Base-by-base conservation (phyloP, 306 rosid species). In the Sindora glabra region DNA sequence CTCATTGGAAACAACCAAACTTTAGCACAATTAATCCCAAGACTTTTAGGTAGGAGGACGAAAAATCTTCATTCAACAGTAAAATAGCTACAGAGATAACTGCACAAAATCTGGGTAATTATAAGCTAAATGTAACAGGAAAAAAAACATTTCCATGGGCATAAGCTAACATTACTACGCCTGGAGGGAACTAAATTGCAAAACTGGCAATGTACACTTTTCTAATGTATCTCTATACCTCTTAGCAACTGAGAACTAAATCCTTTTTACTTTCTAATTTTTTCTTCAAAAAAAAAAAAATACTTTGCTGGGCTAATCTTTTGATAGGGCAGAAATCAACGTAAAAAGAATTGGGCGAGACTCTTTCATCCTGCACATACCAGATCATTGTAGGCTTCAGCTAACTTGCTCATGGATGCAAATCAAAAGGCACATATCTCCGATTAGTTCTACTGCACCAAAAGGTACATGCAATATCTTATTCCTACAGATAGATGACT, bases 191-290 rank as follows among this genome's bases (percentile, higher is more conserved):
- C 56, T 44, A 67, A 75, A 75, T 74, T 81, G 87, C 90, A 81
- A 87, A 92, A 82, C 81, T 77, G 87, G 72, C 86, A 72, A 84
- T 84, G 86, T 90, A 86, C 92, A 90, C 18, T 84, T 86, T 66
- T 80, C 69, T 66, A n/a, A n/a, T n/a, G 82, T 81, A 77, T 81
- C 82, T 77, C 77, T 81, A 74, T 67, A 65, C 75, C n/a, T n/a
- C n/a, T n/a, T n/a, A n/a, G n/a, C 67, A 64, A 65, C 73, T 50
- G 44, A 41, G 18, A 30, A 75, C 76, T 60, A 69, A 53, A 75
- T 64, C 64, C 46, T 23, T 52, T 53, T 44, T 65, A 55, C 67
- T 69, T 52, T 68, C 70, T 57, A n/a, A 53, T 34, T 62, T 69
- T 74, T 67, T 40, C 41, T 90, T 89, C n/a, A n/a, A n/a, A 78